These are phyloP conservation scores for Tylopilus sp. DNA, from an alignment of 1,284 basidiomycete genomes.

Conservation along the genomic window DNA sequence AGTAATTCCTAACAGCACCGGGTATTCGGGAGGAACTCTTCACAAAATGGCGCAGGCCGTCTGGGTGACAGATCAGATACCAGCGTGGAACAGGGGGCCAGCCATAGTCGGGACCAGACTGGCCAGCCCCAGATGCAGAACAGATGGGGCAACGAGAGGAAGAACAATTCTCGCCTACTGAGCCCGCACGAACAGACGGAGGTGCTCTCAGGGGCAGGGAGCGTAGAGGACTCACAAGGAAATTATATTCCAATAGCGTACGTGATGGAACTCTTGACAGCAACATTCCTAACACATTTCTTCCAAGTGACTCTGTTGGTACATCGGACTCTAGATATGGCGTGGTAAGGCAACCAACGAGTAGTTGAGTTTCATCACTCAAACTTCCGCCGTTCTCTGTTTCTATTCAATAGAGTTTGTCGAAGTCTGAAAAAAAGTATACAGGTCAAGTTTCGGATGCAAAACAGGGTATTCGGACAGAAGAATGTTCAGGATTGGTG, in stretches of 20 bases:
- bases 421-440: background rate
- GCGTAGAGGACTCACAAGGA: background rate
- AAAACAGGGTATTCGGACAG: background rate
- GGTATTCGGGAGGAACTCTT: no score
- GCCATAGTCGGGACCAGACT: no score
- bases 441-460: background rate
- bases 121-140: no score
- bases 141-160: no score
- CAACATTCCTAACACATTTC: background rate
- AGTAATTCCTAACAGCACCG: no score
- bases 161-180: no score
- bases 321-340: conserved; percentile 37
- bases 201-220: background rate
- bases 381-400: background rate
- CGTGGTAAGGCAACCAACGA: conserved; percentile 17
- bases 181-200: no score
- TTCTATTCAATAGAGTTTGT: background rate
- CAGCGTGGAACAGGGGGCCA: no score
- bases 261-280: conserved; percentile 2
- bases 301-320: conserved; percentile 32
- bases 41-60: no score
- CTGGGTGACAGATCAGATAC: no score
- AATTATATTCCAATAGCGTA: conserved; percentile 34
- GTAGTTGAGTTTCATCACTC: background rate
- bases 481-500: background rate